phyloP scores from a whole-genome alignment of 176 grass and related monocot genomes.

The Metroxylon sagu region DNA sequence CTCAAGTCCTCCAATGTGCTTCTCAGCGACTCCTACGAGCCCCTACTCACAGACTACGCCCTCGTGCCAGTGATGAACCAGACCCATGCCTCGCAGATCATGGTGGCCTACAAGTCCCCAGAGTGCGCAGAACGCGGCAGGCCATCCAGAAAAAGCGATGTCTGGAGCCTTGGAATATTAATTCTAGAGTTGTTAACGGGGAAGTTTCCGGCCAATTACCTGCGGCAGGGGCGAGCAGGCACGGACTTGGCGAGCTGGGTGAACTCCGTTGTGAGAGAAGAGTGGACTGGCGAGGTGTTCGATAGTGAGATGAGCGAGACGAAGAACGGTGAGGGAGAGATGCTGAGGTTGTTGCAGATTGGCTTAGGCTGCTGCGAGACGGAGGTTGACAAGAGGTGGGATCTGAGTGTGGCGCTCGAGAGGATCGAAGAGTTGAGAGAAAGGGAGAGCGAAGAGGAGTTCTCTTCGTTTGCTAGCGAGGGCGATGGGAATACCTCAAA shows the following conservation, averaged over 20 bases:
- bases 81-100: constrained; percentile 44
- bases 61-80: constrained; percentile 51
- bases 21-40: constrained; percentile 41
- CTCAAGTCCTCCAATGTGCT: constrained; percentile 93
- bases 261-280: constrained; percentile 63
- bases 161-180: constrained; percentile 87
- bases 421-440: constrained; percentile 68
- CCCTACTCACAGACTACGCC: constrained; percentile 74
- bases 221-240: constrained; percentile 32
- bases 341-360: constrained; percentile 78
- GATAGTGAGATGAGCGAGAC: constrained; percentile 45
- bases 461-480: constrained; percentile 14
- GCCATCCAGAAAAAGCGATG: constrained; percentile 67
- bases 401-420: constrained; percentile 31
- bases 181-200: constrained; percentile 74
- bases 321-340: constrained; percentile 53
- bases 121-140: constrained; percentile 42
- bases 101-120: constrained; percentile 89
- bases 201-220: constrained; percentile 64
- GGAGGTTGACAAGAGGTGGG: constrained; percentile 44
- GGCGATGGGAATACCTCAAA: constrained; percentile 8
- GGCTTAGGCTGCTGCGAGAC: constrained; percentile 74
- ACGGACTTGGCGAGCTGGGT: constrained; percentile 73
- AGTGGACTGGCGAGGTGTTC: constrained; percentile 74
- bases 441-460: constrained; percentile 22